These are phyloP conservation scores for Ganoderma boninense DNA, from an alignment of 1,284 basidiomycete species.

Conservation along the genomic window DNA sequence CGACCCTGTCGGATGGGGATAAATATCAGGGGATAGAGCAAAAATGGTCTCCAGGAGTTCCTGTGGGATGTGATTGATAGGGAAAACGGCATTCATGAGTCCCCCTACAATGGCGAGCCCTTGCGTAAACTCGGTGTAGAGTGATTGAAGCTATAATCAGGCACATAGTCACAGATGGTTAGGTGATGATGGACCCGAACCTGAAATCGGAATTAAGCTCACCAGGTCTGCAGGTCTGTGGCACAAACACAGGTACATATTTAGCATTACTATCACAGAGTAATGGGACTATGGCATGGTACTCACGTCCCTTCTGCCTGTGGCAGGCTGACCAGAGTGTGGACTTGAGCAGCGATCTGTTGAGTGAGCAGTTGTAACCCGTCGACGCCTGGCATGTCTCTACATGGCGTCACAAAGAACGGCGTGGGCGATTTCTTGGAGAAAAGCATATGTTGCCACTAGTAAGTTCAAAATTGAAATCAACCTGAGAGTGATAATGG, in stretches of 20 bases:
- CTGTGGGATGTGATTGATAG: no score
- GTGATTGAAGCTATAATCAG: not conserved
- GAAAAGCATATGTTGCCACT: not conserved
- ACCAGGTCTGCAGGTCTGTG: not conserved
- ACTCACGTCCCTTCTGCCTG: not conserved
- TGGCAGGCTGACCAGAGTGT: not conserved
- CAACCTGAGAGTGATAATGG: not conserved
- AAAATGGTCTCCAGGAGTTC: constrained; percentile 10
- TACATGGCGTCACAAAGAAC: not conserved
- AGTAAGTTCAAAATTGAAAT: not conserved
- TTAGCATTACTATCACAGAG: not conserved
- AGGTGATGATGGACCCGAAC: no score
- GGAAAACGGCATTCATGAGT: not conserved
- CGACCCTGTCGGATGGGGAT: no score
- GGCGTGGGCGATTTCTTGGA: not conserved
- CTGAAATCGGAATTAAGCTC: no score
- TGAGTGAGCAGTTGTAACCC: not conserved
- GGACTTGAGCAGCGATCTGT: not conserved
- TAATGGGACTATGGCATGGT: not conserved
- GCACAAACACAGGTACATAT: not conserved
- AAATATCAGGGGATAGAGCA: not conserved
- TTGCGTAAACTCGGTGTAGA: not conserved
- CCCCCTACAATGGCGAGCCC: not conserved
- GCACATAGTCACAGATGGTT: no score
- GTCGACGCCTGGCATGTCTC: not conserved